Conservation (phyloP, 176 grass and related monocot genomes). For the Secale cereale region DNA sequence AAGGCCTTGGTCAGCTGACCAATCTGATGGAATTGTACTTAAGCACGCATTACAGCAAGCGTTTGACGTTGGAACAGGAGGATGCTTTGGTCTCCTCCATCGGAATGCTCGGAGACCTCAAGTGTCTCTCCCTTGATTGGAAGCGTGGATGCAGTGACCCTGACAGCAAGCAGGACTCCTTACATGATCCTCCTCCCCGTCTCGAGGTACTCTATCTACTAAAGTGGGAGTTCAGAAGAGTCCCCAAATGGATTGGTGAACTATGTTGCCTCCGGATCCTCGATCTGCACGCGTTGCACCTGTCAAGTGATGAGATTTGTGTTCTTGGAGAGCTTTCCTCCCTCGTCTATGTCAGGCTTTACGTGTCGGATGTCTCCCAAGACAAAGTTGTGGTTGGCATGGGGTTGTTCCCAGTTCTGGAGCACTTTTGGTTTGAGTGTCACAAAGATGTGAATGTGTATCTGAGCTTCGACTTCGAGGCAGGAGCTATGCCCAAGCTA, state of each 20-base stretch:
- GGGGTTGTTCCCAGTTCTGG: no score
- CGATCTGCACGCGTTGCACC: rapidly evolving
- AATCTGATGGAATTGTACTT: no score
- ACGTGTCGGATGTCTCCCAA: not conserved
- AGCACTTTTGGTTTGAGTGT: no score
- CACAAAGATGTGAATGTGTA: no score
- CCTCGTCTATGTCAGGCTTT: rapidly evolving
- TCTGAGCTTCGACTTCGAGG: no score
- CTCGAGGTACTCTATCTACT: rapidly evolving
- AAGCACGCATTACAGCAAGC: no score
- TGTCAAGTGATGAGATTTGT: not conserved
- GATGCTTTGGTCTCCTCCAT: no score
- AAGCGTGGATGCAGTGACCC: not conserved
- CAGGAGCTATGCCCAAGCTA: no score
- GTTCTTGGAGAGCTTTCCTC: not conserved
- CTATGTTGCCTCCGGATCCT: not conserved
- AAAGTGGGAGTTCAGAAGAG: not conserved
- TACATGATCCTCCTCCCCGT: not conserved
- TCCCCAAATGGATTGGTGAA: not conserved
- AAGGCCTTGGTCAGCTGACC: no score
- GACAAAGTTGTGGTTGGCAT: not conserved
- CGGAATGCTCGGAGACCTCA: no score
- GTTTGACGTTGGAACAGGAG: no score
- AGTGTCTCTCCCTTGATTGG: rapidly evolving
- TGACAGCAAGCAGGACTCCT: not conserved